Evolutionary conservation across 495 filamentous ascomycete genomes (phyloP), one percentile per base, ranked within the genome.

Genomic region (Jackrogersella minutella): DNA sequence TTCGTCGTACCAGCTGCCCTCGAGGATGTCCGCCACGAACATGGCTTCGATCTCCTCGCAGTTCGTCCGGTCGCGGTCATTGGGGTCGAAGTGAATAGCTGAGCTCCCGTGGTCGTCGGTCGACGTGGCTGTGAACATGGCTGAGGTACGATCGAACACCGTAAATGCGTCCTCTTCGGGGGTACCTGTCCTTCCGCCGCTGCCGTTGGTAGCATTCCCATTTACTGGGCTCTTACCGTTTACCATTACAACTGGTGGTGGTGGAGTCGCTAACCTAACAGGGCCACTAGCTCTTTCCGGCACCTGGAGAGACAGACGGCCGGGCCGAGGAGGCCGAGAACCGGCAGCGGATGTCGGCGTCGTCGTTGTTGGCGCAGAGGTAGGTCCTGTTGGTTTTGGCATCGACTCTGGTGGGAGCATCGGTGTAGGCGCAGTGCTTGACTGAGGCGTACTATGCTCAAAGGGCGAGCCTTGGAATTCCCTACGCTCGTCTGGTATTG

Each of bases 251-350:
- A 85, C 83, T 0, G 78, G 75, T 8, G 75, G 74, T 16, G 89
- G 89, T 7, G 91, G 91, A 0, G 91, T 94, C 0, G 91, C 91
- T 16, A 95, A 85, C 16, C 91, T 83, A 1, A 97, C 90, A 8
- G 90, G 84, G 0, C 87, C 90, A 2, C 91, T 89, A 8, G 86
- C 77, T 59, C 91, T 86, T 71, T 88, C 85, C 1, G 93, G 93
- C 7, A 96, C 93, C 73, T 95, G 93, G 2, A 97, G 79, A 39
- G 90, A 90, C 17, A 97, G 82, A 49, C 88, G 82, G 74, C 73
- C 86, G 74, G 68, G 84, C 70, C 54, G 77, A 64, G 40, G 70
- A 60, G 17, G 77, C 19, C 66, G 62, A 50, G 51, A 6, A 54
- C 55, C 21, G 7, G 58, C 49, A 60, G 57, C 53, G 64, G 72